Base-by-base conservation (phyloP, 768 basidiomycete species). In the Filobasidium floriforme region DNA sequence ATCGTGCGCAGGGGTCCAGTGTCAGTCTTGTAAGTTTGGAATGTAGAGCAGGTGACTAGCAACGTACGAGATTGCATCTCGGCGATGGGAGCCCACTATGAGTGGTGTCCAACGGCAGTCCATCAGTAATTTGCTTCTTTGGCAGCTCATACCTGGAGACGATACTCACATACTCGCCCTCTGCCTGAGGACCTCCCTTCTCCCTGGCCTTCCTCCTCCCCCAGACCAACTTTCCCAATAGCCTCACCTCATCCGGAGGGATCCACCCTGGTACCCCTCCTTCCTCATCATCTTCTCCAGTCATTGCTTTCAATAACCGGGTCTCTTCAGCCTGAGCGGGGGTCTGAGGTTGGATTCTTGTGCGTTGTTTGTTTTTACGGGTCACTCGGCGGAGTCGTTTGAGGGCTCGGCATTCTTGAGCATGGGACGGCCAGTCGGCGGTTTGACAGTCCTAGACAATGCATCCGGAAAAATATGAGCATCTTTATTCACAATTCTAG, bases 171-270 rank as follows among this genome's bases (percentile, higher is more conserved):
- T 46, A 73, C 69, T 65, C 67, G 71, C 14, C 40, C 57, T 43
- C 67, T 60, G 61, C 70, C 60, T 62, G 65, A 69, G 7, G 65
- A 70, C 70, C 83, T 85, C 32, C 32, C 18, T 80, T 77, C 12
- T 76, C 73, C 1, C 87, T 86, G 43, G 83, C 79, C 67, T 84
- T 85, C 74, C 84, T 82, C 62, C 81, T 83, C 29, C 72, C 80
- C 87, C 88, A 89, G 32, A 91, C 71, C 19, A 93, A 81, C 49
- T 91, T 84, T 0, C 85, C 90, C 15, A 97, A 79, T 69, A 87
- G 88, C 60, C 93, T 80, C 11, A 94, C 82, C 0, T 88, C 89
- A 66, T 94, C 92, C 40, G 83, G 86, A 0, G 92, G 90, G 19
- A 79, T 60, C 64, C 71, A 75, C 9, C 59, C 52, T 55, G 64